Evolutionary conservation across 2,329 filamentous ascomycete species (phyloP), one percentile per base, ranked within the genome.

Genomic region (Exophiala lecanii-corni): DNA sequence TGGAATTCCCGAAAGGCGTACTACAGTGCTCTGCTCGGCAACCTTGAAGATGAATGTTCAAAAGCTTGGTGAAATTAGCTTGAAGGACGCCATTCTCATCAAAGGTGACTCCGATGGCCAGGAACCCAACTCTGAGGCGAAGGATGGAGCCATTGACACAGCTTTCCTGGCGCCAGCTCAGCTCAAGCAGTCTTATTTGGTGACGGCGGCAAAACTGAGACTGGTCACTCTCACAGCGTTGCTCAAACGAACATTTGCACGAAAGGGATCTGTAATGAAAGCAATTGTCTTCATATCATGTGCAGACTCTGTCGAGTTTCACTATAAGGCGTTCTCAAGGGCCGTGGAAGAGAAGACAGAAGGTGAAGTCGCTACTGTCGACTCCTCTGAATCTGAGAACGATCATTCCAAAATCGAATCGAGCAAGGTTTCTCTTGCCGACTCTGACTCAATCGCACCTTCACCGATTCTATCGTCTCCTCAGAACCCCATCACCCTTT

Each of bases 31-130:
- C 2, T 98, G 92, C 64, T 98, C 92, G 3, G 92, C 92, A 2
- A 98, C 92, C 0, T 86, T 98, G 82, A 96, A 96, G 69, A 89
- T 94, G 81, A 92, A 91, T 56, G 92, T 97, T 1, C 89, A 97
- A 62, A 84, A 85, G 55, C 71, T 98, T 4, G 89, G 91, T 31
- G 89, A 96, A 60, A 94, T 97, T 67, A 95, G 89, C 70, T 72
- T 98, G 62, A 89, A 94, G 56, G 88, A 97, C 57, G 89, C 92
- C 1, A 78, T 88, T 1, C 88, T 95, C 60, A 84, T 98, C 55
- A 83, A 87, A 40, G 82, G 84, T 0, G 77, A 83, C 49, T 68
- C 71, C 2, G 62, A 65, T 4, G 73, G 79, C 17, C 70, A 75
- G 21, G 77, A 77, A 54, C 69, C 68, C n/a, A 70, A 74, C 2